A percentile compares a stretch with the other conserved stretches of the same genome.
These are phyloP conservation scores for Striga asiatica DNA, from an alignment of 257 asterid species.

Conservation along the genomic window DNA sequence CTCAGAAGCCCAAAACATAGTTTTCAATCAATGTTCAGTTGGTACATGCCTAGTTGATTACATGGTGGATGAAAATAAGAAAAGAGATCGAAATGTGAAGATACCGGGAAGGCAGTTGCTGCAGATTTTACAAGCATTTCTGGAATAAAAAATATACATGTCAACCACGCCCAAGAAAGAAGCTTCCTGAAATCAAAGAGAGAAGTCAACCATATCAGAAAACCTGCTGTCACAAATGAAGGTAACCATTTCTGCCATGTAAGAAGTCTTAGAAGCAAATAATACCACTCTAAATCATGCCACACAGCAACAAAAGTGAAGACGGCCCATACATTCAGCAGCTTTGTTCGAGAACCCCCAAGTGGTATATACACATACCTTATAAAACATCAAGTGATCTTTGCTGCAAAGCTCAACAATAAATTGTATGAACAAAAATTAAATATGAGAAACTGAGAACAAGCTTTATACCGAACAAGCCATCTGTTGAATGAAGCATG, in stretches of 20 bases:
- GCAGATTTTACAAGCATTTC: slow-evolving; percentile 80
- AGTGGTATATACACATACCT: slow-evolving; percentile 95
- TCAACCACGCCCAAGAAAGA: slow-evolving; percentile 99
- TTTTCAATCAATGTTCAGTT: not conserved
- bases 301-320: slow-evolving; percentile 96
- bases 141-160: slow-evolving; percentile 86
- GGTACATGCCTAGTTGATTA: slow-evolving; percentile 2
- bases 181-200: slow-evolving; percentile 65
- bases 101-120: slow-evolving; percentile 53
- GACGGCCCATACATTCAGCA: slow-evolving; percentile 89
- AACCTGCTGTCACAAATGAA: slow-evolving; percentile 4
- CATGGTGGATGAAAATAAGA: not conserved
- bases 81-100: slow-evolving; percentile 7
- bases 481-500: slow-evolving; percentile 97
- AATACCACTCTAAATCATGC: slow-evolving; percentile 96
- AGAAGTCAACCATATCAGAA: slow-evolving; percentile 13
- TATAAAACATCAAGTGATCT: slow-evolving; percentile 11
- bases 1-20: not conserved
- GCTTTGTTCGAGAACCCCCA: slow-evolving; percentile 79
- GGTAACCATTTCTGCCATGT: slow-evolving; percentile 2
- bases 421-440: slow-evolving; percentile 9
- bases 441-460: not conserved
- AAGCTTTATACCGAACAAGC: slow-evolving; percentile 71
- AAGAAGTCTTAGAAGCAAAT: slow-evolving; percentile 17
- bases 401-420: not conserved